Evolutionary conservation across 352 stramenopile species (phyloP).

Genomic region (Pythium phragmiticola): DNA sequence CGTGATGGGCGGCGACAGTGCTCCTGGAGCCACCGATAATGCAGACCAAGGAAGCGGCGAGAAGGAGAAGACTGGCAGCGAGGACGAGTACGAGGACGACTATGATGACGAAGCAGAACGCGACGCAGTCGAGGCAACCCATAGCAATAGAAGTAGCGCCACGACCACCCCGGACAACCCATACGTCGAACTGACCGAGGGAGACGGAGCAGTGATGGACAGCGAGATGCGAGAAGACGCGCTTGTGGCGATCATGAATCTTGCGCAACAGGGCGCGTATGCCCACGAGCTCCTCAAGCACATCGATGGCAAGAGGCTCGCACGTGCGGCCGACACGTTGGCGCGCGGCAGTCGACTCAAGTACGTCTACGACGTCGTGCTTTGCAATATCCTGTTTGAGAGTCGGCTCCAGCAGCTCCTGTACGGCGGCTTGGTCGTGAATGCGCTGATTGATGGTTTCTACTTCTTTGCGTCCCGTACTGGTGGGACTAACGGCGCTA

Average conservation of each 20-base stretch:
- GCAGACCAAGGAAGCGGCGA: not conserved
- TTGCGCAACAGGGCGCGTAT: constrained; percentile 49
- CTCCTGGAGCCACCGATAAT: not conserved
- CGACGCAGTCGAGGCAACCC: not conserved
- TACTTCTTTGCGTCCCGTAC: constrained; percentile 34
- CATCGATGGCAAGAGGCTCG: constrained; percentile 55
- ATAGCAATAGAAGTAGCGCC: not conserved
- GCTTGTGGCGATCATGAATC: constrained; percentile 60
- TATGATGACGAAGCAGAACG: constrained; percentile 10
- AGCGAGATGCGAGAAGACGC: constrained; percentile 68
- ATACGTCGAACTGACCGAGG: not conserved
- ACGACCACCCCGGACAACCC: not conserved
- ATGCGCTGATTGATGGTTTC: constrained; percentile 52
- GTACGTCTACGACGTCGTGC: constrained; percentile 58
- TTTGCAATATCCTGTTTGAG: constrained; percentile 75
- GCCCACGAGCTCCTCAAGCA: constrained; percentile 51
- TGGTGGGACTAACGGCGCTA: not conserved
- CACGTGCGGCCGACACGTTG: constrained; percentile 34
- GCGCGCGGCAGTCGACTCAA: constrained; percentile 42
- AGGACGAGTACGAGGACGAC: constrained; percentile 10
- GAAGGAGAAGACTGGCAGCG: not conserved
- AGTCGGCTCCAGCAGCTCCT: constrained; percentile 61
- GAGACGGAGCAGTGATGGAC: not conserved
- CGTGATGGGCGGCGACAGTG: constrained; percentile 22
- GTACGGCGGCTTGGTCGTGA: constrained; percentile 54